These are phyloP conservation scores for Diutina catenulata DNA, from an alignment of 1,139 yeast genomes.

Conservation along the genomic window DNA sequence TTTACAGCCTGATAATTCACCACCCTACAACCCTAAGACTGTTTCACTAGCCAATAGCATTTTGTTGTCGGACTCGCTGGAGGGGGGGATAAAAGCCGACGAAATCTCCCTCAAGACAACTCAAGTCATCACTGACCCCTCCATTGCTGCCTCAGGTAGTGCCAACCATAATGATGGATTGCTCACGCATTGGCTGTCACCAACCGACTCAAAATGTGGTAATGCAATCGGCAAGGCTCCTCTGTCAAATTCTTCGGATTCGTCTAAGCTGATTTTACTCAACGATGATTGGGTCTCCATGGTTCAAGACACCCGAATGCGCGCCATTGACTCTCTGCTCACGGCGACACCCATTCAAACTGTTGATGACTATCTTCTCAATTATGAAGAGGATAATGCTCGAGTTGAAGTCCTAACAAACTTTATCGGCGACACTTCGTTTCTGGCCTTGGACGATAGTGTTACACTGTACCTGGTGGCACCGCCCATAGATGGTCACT, in stretches of 20 bases:
- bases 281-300: background rate
- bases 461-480: background rate
- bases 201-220: too few species aligned
- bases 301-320: background rate
- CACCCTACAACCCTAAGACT: too few species aligned
- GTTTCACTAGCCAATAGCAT: too few species aligned
- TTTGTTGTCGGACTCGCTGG: too few species aligned
- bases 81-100: too few species aligned
- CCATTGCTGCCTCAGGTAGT: too few species aligned
- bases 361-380: background rate
- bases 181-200: too few species aligned
- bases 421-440: background rate
- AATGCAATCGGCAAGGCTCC: too few species aligned
- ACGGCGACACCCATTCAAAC: background rate
- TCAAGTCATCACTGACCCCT: too few species aligned
- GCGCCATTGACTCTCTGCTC: background rate
- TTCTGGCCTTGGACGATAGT: background rate
- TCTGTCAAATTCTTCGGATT: background rate
- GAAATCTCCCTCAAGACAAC: too few species aligned
- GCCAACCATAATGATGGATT: too few species aligned
- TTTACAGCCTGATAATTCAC: too few species aligned
- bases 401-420: background rate
- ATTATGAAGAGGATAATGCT: conserved; percentile 2
- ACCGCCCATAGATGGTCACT: background rate
- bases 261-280: background rate